Base-by-base conservation (phyloP, 106 monocot species). In the Ottelia alismoides region DNA sequence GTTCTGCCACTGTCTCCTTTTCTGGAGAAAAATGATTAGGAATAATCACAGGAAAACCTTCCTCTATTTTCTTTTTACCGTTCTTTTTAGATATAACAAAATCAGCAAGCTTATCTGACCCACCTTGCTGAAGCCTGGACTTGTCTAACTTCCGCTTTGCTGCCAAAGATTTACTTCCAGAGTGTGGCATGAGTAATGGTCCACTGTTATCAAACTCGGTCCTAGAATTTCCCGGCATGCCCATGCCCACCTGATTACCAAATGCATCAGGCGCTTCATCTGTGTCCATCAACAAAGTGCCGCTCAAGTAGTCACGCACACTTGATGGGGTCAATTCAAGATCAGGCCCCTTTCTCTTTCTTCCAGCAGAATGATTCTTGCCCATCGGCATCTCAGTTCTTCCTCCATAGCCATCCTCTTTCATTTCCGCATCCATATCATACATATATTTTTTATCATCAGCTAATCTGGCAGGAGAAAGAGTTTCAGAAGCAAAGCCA, bases 121-220 rank as follows among this genome's bases (percentile, higher is more conserved):
- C 72, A 63, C 65, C 27, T 20, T 73, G 60, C 4, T 20, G 22
- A 22, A 53, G 60, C 40, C 50, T 56, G 30, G 60, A 11, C 48
- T 78, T 72, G 74, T 52, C 49, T 12, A 18, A 50, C 63, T 72
- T 96, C 61, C 67, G 58, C 61, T 74, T 96, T 74, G 79, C 89
- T 25, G 64, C 22, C 25, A 50, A 28, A 25, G 68, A 58, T 49
- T 58, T 77, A 71, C 76, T 78, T 2, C 50, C 57, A 53, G 49
- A 5, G 11, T 74, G 45, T 45, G 73, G 67, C 56, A 69, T 53
- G 55, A 25, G 66, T 47, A 56, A n/a, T 10, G 32, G 67, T 55
- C 53, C 82, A 60, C 63, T 48, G 47, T 14, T 30, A 61, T 60
- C 62, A 61, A 56, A 35, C 25, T 71, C 68, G 53, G 45, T 31